Base-by-base conservation (phyloP, 192 early-diverging fungal species). In the Entomortierella beljakovae region DNA sequence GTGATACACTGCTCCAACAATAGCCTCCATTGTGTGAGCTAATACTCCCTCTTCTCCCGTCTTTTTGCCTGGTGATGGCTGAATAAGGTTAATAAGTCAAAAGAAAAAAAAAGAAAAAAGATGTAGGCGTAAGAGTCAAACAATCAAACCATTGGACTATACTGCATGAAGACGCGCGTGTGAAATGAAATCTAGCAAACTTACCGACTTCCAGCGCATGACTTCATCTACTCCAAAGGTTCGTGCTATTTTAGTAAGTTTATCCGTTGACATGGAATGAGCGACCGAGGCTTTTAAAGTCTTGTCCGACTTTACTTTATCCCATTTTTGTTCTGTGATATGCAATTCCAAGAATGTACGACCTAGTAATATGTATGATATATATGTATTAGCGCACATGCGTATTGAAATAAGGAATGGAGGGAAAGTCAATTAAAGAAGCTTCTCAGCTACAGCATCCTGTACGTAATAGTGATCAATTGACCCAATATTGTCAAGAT, bases 1-100 rank as follows among this genome's bases (percentile, higher is more conserved):
- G 34, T 85, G 84, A 57, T 85, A 85, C 13, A 85, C 70, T 74
- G 84, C 84, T 54, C 84, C 84, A 18, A 85, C 71, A 59, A 85
- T 70, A 8, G 84, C 84, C 57, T 81, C 67, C 62, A 85, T 59
- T 11, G 81, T 80, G n/a, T 80, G 74, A 28, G 72, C 64, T 65
- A 81, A 70, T 3, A 84, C 66, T 3, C 67, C 65, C 16, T 64
- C 62, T 61, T 79, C 75, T 51, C 75, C 75, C 0, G 56, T 42
- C 63, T 76, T 76, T 67, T 64, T 52, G 32, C 60, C 64, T 23
- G 68, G 38, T 51, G 64, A 31, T 40, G 53, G 61, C 38, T 65
- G 43, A 55, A 0, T 10, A 48, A 2, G 7, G 31, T n/a, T 2
- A 6, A 40, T 13, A 40, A 33, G 6, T 23, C 0, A 42, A 59